Evolutionary conservation across 1,284 basidiomycete genomes (phyloP), one percentile per base, ranked within the genome.

Genomic region (Apiotrichum laibachii): DNA sequence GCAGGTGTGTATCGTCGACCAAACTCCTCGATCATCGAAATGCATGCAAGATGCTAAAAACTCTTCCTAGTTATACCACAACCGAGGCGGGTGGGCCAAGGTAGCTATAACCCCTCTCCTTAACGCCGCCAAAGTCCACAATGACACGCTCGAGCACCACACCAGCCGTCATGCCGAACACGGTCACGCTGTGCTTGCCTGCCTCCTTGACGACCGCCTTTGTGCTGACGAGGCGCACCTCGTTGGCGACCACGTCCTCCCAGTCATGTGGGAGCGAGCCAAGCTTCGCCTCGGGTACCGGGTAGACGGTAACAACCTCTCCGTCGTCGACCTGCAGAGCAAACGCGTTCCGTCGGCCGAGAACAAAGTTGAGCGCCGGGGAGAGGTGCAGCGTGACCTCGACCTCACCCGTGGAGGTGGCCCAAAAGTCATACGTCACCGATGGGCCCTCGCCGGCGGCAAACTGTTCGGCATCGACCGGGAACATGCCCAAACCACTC

Each of bases 401-500:
- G 39, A 81, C 70, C 42, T 80, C 84, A 43, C 65, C 69, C 12
- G 79, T 53, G 71, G 84, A 81, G 77, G 85, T 85, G 48, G 80
- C 84, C 73, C 79, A 85, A 72, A 88, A 87, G 70, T 87, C 85
- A 71, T 88, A 88, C 83, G 54, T 42, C n/a, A 87, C 67, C 34
- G 81, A 81, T 3, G 86, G 86, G 1, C 86, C 86, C 10, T 79
- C 67, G 13, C 86, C 86, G n/a, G 81, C 80, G 16, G 81, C 80
- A 71, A 85, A 87, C 67, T 83, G 83, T 19, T 77, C 71, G 39
- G 82, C 83, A 50, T 80, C 77, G 21, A 83, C 81, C 19, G 86
- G 86, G 77, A 84, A 82, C 4, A 85, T 83, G 1, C 84, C 85
- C 40, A 88, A 78, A 19, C 81, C 86, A 13, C 55, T 62, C 15